Conservation (phyloP, 73 alveolate species). For the Blepharisma stoltei region DNA sequence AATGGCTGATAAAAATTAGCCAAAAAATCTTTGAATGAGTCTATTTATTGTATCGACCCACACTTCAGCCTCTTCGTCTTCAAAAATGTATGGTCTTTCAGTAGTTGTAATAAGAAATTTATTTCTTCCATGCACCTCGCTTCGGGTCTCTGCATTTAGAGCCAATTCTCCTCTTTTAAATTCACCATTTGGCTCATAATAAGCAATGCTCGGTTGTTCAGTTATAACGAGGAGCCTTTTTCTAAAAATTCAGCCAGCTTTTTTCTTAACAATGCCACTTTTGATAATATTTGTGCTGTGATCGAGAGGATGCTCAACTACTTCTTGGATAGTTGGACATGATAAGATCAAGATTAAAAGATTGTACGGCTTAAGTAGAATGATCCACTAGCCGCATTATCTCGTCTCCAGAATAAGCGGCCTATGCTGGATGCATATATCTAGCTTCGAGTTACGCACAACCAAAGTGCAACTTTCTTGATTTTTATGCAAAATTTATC, state of each 20-base stretch:
- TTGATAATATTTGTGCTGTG: not conserved
- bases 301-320: not conserved
- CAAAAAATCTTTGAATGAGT: slow-evolving; percentile 11
- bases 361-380: too few relatives aligned
- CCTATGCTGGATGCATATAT: too few relatives aligned
- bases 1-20: not conserved
- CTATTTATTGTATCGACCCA: slow-evolving; percentile 34
- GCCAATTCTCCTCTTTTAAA: slow-evolving; percentile 38
- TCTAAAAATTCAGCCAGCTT: slow-evolving; percentile 26
- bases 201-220: slow-evolving; percentile 35
- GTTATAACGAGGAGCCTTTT: slow-evolving; percentile 35
- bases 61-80: slow-evolving; percentile 31
- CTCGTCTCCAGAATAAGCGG: too few relatives aligned
- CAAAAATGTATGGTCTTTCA: slow-evolving; percentile 26
- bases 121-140: slow-evolving; percentile 34
- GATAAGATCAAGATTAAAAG: not conserved
- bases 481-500: too few relatives aligned
- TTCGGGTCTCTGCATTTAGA: slow-evolving; percentile 1
- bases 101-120: slow-evolving; percentile 37
- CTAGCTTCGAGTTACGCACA: too few relatives aligned
- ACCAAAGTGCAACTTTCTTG: too few relatives aligned
- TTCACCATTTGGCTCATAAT: slow-evolving; percentile 29
- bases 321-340: not conserved
- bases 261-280: slow-evolving; percentile 22
- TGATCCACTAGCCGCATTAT: too few relatives aligned